A percentile compares a stretch with the other conserved stretches of the same genome.
phyloP scores from a whole-genome alignment of 2,329 filamentous ascomycete genomes.

The Aspergillus piperis region DNA sequence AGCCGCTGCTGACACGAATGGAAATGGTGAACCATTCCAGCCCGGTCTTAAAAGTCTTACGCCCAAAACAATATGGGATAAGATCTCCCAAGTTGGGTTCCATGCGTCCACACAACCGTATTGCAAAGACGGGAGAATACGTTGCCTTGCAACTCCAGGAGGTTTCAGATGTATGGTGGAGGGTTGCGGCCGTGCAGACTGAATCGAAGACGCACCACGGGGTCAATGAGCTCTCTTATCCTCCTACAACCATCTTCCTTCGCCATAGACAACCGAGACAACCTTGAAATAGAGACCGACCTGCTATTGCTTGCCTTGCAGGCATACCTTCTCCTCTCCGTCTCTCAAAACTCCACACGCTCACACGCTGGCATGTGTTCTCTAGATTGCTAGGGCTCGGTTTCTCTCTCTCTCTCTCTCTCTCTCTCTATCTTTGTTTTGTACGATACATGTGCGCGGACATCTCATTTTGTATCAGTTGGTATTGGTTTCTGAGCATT shows the following conservation, averaged over 20 bases:
- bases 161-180: conserved; percentile 26
- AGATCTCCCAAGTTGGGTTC: conserved; percentile 13
- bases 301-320: no score
- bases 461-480: no score
- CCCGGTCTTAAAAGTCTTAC: neutral
- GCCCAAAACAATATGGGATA: neutral
- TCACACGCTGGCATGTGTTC: no score
- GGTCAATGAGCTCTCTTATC: neutral
- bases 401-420: conserved; percentile 1
- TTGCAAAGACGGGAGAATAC: conserved; percentile 14
- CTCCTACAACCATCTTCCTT: no score
- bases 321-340: no score
- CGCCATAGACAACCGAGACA: no score
- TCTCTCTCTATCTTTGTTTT: conserved; percentile 7
- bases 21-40: neutral
- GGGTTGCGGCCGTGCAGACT: conserved; percentile 19
- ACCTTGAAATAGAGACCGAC: no score
- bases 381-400: neutral
- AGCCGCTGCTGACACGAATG: neutral
- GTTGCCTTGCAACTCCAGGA: conserved; percentile 5
- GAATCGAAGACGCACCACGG: neutral
- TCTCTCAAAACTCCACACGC: no score
- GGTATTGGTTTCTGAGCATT: no score
- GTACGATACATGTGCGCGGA: no score
- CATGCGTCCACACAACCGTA: conserved; percentile 22